A percentile compares a stretch with the other conserved stretches of the same genome.
Conservation (phyloP, 352 stramenopile genomes). For the Achlya hypogyna region DNA sequence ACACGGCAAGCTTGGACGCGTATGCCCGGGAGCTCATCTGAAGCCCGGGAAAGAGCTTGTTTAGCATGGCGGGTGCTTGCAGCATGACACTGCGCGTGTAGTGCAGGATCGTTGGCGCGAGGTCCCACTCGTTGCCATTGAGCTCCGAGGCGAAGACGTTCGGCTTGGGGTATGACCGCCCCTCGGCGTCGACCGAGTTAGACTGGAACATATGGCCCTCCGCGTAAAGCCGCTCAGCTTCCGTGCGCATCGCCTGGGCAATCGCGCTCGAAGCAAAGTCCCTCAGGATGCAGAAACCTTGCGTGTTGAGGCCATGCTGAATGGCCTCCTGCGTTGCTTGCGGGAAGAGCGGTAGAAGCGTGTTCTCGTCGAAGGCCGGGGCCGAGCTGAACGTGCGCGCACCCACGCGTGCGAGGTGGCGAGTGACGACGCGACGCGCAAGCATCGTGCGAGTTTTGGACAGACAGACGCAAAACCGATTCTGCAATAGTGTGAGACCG, state of each 20-base stretch:
- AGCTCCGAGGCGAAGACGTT: conserved; percentile 46
- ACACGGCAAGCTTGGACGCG: conserved; percentile 43
- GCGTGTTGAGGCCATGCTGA: conserved; percentile 28
- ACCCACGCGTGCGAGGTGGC: no score
- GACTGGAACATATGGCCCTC: conserved; percentile 44
- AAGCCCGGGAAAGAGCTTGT: conserved; percentile 39
- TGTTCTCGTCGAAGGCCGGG: conserved; percentile 26
- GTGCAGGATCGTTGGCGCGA: conserved; percentile 37
- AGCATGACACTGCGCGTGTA: conserved; percentile 45
- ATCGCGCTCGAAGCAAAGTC: conserved; percentile 33
- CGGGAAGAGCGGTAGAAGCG: conserved; percentile 37
- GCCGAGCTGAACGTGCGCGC: not conserved
- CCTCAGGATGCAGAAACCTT: conserved; percentile 36
- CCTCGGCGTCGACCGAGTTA: conserved; percentile 37
- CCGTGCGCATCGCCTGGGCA: conserved; percentile 33
- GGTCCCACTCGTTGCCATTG: conserved; percentile 39
- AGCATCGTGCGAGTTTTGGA: no score
- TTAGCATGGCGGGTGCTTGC: conserved; percentile 36
- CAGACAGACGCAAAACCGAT: no score
- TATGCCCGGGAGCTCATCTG: conserved; percentile 37
- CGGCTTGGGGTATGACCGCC: conserved; percentile 31
- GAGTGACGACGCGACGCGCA: not conserved
- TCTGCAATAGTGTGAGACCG: no score
- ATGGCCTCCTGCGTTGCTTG: conserved; percentile 30
- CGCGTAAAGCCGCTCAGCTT: conserved; percentile 36